Evolutionary conservation across 2,329 filamentous ascomycete species (phyloP), one percentile per base, ranked within the genome.

Genomic region (Elsinoe necatrix): DNA sequence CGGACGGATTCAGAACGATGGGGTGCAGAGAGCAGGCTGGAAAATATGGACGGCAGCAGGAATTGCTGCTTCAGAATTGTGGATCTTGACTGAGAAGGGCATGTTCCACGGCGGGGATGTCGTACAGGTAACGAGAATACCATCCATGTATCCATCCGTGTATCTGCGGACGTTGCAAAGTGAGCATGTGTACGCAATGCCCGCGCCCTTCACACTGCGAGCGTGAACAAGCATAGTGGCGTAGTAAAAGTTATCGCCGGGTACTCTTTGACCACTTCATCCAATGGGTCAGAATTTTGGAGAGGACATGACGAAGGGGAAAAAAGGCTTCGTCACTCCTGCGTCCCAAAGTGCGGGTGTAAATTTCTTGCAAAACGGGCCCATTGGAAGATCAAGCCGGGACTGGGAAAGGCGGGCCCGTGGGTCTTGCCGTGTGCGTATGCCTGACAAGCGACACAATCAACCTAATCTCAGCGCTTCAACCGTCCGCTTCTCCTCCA

Each of bases 381-480:
- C 45, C 25, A 34, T 50, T 31, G 45, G 25, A 34, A 25, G 27
- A 43, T 21, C 25, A 12, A 50, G 42, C 23, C 25, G 47, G n/a
- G 43, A 52, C 48, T 52, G 12, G 48, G 25, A 23, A 18, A 16
- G 48, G 31, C 48, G 25, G 29, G 48, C 18, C 29, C 48, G 25
- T 52, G 45, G 45, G 45, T 31, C 27, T 50, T 50, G 45, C 45
- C 45, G 45, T 31, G 45, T 12, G 27, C 9, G 27, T 9, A 21
- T 48, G 48, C 48, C 29, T 52, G 48, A 52, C 48, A 52, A 35
- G 34, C 21, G 16, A 21, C 48, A 16, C 48, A 39, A 52, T 52
- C 48, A 52, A 52, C 48, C 48, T 39, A 52, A 52, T 52, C 48
- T 52, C 48, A 52, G 29, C 29, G 34, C 29, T 35, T 52, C 48